A percentile compares a stretch with the other conserved stretches of the same genome.
phyloP scores from a whole-genome alignment of 139 green algal species.

The Coccomyxa sp. region DNA sequence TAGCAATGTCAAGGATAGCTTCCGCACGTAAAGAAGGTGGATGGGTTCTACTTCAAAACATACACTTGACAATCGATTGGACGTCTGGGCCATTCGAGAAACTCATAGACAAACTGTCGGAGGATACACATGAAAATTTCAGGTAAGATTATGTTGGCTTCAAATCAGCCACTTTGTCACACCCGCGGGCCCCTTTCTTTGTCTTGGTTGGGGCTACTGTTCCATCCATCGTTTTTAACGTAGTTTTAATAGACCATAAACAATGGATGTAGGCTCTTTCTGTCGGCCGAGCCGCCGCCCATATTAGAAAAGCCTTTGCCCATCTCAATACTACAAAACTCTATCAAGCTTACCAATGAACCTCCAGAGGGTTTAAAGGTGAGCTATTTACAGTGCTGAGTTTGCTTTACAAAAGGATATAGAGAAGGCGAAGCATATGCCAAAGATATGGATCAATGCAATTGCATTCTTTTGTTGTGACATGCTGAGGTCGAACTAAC shows the following conservation, averaged over 20 bases:
- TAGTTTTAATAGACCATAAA: no score
- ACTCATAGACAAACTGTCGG: constrained; percentile 77
- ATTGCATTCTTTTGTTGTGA: no score
- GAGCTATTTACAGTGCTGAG: no score
- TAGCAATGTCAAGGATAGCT: constrained; percentile 77
- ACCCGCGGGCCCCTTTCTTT: no score
- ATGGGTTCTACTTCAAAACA: constrained; percentile 94
- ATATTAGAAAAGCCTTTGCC: constrained; percentile 76
- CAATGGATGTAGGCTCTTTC: constrained; percentile 66
- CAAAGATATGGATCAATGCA: no score
- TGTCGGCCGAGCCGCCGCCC: constrained; percentile 86
- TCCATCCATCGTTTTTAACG: no score
- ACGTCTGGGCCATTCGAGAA: constrained; percentile 76
- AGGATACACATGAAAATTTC: constrained; percentile 84
- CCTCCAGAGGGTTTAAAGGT: constrained; percentile 76
- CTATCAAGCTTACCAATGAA: constrained; percentile 93
- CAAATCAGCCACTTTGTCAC: no score
- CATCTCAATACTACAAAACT: constrained; percentile 84
- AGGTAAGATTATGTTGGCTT: no score
- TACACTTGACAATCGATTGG: constrained; percentile 86
- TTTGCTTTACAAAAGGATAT: no score
- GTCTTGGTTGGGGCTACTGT: no score
- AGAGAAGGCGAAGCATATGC: no score
- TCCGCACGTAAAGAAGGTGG: constrained; percentile 81
- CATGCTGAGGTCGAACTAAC: no score